These are phyloP conservation scores for Aspergillus costaricaensis DNA, from an alignment of 2,329 filamentous ascomycete genomes.

Conservation along the genomic window DNA sequence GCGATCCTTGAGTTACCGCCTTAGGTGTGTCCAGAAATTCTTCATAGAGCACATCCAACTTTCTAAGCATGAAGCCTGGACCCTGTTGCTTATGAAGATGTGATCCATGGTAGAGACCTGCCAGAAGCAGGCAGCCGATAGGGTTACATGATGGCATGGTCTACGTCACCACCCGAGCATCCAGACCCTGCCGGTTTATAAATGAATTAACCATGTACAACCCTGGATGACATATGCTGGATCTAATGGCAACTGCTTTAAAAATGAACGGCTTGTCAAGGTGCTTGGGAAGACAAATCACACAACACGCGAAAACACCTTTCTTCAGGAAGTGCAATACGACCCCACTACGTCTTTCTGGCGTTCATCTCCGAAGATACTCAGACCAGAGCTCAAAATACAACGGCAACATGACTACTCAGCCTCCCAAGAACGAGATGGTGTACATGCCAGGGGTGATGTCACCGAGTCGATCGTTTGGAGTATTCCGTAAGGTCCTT, in stretches of 20 bases:
- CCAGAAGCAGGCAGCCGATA: neutral
- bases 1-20: too few relatives aligned
- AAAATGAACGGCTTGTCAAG: neutral
- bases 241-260: neutral
- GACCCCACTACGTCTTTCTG: neutral
- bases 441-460: constrained; percentile 61
- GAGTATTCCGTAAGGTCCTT: constrained; percentile 63
- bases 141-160: neutral
- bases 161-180: constrained; percentile 1
- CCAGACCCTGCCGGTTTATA: neutral
- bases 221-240: neutral
- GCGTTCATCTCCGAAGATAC: neutral
- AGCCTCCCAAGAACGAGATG: constrained; percentile 57
- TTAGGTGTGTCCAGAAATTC: neutral
- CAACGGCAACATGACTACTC: constrained; percentile 22
- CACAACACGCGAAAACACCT: neutral
- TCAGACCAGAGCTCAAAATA: neutral
- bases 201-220: neutral
- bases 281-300: neutral
- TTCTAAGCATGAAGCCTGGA: neutral
- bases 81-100: neutral
- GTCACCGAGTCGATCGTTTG: constrained; percentile 58
- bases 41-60: neutral
- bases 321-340: neutral
- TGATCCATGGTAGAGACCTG: neutral